These are phyloP conservation scores for Mycena albidolilacea DNA, from an alignment of 768 basidiomycete genomes.

Conservation along the genomic window DNA sequence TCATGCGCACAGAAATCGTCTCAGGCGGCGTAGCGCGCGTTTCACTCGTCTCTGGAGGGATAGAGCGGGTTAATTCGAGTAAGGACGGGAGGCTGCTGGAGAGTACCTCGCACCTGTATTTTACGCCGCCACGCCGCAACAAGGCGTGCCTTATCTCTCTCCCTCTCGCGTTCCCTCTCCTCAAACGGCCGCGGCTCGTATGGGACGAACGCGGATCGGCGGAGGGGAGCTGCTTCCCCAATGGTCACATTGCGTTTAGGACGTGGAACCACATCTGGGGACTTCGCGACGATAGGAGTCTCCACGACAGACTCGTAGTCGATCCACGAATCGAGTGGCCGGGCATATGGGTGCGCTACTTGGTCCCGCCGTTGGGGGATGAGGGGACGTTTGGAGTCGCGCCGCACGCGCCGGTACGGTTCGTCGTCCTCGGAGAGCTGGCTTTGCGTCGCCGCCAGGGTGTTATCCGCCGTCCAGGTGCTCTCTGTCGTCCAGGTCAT, in stretches of 20 bases:
- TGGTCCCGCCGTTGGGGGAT: background rate
- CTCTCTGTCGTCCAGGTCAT: background rate
- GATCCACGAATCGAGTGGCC: conserved; percentile 6
- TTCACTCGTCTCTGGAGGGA: conserved; percentile 19
- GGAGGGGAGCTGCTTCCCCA: background rate
- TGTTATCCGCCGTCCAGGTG: background rate
- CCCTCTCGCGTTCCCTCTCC: conserved; percentile 1
- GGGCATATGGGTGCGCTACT: conserved; percentile 19
- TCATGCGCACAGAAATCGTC: conserved; percentile 12
- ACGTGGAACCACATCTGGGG: background rate
- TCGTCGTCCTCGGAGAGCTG: conserved; percentile 16
- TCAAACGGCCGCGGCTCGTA: conserved; percentile 26
- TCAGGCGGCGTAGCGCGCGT: conserved; percentile 17
- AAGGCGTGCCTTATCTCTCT: background rate
- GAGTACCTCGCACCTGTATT: conserved; percentile 14
- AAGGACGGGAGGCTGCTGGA: background rate
- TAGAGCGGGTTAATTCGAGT: background rate
- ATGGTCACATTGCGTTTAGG: conserved; percentile 1
- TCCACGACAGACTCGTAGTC: conserved; percentile 28
- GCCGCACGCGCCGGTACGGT: background rate
- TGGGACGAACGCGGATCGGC: background rate
- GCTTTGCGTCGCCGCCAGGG: background rate
- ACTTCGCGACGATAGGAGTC: background rate
- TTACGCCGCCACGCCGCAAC: conserved; percentile 22
- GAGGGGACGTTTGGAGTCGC: conserved; percentile 16